Conservation (phyloP, 2,329 filamentous ascomycete genomes). For the Xylaria digitata region DNA sequence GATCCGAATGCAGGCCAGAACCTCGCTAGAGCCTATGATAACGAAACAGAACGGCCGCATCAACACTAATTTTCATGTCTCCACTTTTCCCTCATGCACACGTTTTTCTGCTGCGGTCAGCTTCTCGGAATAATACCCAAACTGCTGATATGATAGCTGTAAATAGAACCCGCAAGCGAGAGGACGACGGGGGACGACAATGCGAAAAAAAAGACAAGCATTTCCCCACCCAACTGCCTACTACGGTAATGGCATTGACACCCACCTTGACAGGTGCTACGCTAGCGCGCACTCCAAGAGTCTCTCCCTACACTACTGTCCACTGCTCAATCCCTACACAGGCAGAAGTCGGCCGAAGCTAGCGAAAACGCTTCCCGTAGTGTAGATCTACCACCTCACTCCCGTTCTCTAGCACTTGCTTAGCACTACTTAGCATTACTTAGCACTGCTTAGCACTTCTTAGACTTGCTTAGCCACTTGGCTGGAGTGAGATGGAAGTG, state of each 20-base stretch:
- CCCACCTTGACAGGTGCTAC: not conserved
- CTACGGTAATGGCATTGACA: slow-evolving; percentile 2
- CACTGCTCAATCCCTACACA: too few relatives aligned
- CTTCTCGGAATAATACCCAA: slow-evolving; percentile 3
- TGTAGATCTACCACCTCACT: slow-evolving; percentile 9
- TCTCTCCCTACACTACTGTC: too few relatives aligned
- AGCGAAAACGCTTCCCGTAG: not conserved
- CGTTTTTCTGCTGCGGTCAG: slow-evolving; percentile 27
- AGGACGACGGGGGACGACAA: slow-evolving; percentile 4
- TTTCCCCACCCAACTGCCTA: not conserved
- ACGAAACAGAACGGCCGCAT: slow-evolving; percentile 14
- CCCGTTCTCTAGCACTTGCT: slow-evolving; percentile 2
- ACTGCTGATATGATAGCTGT: slow-evolving; percentile 27
- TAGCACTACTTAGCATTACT: too few relatives aligned
- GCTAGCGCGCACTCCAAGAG: not conserved
- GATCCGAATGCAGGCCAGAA: slow-evolving; percentile 1
- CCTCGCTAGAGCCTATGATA: slow-evolving; percentile 14
- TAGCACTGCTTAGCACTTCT: too few relatives aligned
- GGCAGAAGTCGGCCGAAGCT: not conserved
- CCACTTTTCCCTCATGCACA: slow-evolving; percentile 26
- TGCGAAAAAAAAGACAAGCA: not conserved
- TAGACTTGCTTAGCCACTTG: slow-evolving; percentile 6
- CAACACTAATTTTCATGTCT: slow-evolving; percentile 22
- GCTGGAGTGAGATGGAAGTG: not conserved
- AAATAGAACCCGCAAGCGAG: slow-evolving; percentile 32